Base-by-base conservation (phyloP, 495 filamentous ascomycete species). In the Daldinia concentrica region DNA sequence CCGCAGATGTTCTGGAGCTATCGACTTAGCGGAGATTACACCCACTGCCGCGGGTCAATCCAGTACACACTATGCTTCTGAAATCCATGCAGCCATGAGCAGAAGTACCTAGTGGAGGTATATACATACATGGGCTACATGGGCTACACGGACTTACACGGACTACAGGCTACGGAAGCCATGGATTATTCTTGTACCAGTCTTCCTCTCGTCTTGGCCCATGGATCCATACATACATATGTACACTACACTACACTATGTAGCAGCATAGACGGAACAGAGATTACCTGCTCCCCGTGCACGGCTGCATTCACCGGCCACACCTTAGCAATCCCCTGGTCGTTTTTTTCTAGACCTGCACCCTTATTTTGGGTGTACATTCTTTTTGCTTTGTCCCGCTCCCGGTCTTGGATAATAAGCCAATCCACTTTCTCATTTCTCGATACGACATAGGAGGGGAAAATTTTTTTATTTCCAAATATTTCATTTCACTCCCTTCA, bases 1-100 rank as follows among this genome's bases (percentile, higher is more conserved):
- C 70, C 70, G 70, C 70, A 81, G 79, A 80, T 64, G 79, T 64
- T 79, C 72, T 71, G 65, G 68, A 74, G 63, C 68, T 74, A 68
- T 68, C 50, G 64, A 68, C 59, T 66, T 51, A 41, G 56, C 71
- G 69, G 72, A 76, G 68, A 77, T 76, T 80, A 78, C 74, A 64
- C 55, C 74, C 77, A 77, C 74, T 64, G 66, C 74, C 73, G 69
- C 66, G 75, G 76, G 76, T 78, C 74, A 72, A 72, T 70, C 72
- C 73, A 79, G 68, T 62, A 48, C 73, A 6, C 30, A 29, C 32
- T 64, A 64, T 54, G 59, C 55, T 37, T 26, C 34, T 58, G 54
- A 68, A 57, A 72, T 64, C 69, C 69, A 72, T 72, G 69, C 37
- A 72, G 69, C 69, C 69, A 72, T 72, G 69, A 72, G 69, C 51